Percentiles rank a stretch among this genome's conserved stretches.
These are phyloP conservation scores for Punctularia strigosozonata DNA, from an alignment of 768 basidiomycete species.

Conservation along the genomic window DNA sequence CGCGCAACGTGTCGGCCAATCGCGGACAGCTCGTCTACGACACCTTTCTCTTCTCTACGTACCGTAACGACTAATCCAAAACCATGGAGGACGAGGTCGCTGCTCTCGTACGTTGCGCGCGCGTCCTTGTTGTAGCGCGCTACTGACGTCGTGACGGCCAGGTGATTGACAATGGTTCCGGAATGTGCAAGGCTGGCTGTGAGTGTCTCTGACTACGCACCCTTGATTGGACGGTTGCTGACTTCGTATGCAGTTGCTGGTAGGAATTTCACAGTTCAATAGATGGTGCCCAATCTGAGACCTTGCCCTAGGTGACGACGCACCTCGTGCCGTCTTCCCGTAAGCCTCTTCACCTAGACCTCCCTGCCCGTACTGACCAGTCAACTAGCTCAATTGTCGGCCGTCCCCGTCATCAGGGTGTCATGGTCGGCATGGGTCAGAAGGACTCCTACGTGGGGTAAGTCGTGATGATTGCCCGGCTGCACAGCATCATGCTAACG, in stretches of 20 bases:
- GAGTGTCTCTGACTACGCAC: constrained; percentile 22
- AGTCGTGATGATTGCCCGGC: constrained; percentile 7
- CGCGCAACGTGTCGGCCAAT: too few species aligned
- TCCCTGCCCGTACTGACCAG: neutral
- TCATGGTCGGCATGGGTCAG: constrained; percentile 72
- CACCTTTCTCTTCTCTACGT: too few species aligned
- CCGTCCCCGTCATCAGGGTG: constrained; percentile 62
- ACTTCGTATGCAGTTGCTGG: constrained; percentile 65
- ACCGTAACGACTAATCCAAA: neutral
- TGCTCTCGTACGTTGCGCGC: constrained; percentile 28
- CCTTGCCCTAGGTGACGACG: constrained; percentile 80
- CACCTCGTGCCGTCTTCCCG: constrained; percentile 97
- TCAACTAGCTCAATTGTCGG: constrained; percentile 48
- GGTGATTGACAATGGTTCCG: constrained; percentile 92
- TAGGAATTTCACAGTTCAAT: constrained; percentile 8
- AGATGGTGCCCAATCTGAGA: constrained; percentile 17
- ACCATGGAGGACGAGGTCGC: constrained; percentile 58
- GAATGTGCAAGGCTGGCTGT: constrained; percentile 99
- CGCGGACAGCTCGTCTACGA: too few species aligned
- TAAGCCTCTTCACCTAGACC: constrained; percentile 30
- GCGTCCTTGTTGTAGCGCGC: constrained; percentile 1
- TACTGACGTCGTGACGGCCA: constrained; percentile 15
- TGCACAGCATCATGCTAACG: neutral
- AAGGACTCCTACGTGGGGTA: constrained; percentile 71
- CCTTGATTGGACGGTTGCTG: constrained; percentile 47